Conservation (phyloP, 768 basidiomycete genomes). For the Leccinum imitatum region DNA sequence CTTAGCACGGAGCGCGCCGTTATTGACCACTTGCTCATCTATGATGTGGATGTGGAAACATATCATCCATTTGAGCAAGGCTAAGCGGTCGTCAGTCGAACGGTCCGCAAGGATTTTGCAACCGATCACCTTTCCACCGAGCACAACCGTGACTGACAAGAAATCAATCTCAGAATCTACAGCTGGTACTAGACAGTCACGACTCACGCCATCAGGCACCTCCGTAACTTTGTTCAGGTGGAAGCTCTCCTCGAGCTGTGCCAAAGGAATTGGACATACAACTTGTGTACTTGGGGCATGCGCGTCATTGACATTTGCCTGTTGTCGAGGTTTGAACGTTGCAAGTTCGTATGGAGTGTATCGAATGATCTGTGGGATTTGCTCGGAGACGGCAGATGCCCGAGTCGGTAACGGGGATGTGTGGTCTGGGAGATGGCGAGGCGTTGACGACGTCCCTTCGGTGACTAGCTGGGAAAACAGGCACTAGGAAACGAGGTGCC, state of each 20-base stretch:
- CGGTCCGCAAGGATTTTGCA: no score
- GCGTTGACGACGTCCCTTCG: slow-evolving; percentile 12
- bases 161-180: no score
- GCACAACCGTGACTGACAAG: no score
- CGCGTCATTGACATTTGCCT: slow-evolving; percentile 45
- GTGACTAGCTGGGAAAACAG: slow-evolving; percentile 15
- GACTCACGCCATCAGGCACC: slow-evolving; percentile 13
- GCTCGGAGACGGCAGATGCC: slow-evolving; percentile 4
- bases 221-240: slow-evolving; percentile 39
- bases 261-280: slow-evolving; percentile 33
- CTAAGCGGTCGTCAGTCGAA: no score
- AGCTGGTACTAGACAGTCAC: no score
- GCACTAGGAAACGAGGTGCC: slow-evolving; percentile 1
- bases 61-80: no score
- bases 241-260: slow-evolving; percentile 27
- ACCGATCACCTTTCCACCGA: no score
- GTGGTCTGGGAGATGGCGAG: slow-evolving; percentile 12
- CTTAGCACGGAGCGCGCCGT: no score
- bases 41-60: no score
- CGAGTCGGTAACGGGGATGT: not conserved
- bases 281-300: slow-evolving; percentile 36
- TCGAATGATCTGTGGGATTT: slow-evolving; percentile 9
- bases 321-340: slow-evolving; percentile 12
- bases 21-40: no score
- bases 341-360: slow-evolving; percentile 2